Evolutionary conservation across 2,329 filamentous ascomycete species (phyloP).

Genomic region (Pyrenophora seminiperda): DNA sequence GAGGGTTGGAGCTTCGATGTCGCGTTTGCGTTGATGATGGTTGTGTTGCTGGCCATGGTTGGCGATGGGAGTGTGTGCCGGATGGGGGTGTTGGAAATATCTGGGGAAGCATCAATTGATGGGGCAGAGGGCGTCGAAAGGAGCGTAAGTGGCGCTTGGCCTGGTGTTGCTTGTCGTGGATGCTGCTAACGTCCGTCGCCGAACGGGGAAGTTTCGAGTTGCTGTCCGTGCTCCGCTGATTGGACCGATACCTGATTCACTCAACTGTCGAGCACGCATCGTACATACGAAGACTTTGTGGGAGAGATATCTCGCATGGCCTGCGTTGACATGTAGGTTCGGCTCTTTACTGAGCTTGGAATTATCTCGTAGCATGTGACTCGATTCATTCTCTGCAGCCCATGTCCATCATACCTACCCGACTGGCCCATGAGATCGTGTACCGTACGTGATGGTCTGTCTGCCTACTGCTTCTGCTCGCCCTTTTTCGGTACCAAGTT

Average conservation of each 20-base stretch:
- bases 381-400: no score
- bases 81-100: background rate
- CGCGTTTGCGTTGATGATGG: conserved; percentile 30
- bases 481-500: conserved; percentile 65
- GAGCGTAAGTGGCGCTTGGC: conserved; percentile 32
- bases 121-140: conserved; percentile 4
- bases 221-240: conserved; percentile 25
- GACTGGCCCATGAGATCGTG: no score
- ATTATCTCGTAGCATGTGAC: no score
- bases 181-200: conserved; percentile 20
- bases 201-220: conserved; percentile 20
- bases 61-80: background rate
- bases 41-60: conserved; percentile 35
- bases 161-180: conserved; percentile 14
- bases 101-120: background rate
- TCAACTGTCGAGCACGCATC: conserved; percentile 10
- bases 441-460: background rate
- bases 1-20: conserved; percentile 29
- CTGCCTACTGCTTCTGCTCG: conserved; percentile 11
- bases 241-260: background rate
- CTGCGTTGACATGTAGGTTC: background rate
- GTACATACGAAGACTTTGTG: background rate
- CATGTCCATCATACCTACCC: no score
- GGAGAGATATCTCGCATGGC: background rate
- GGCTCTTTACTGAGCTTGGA: background rate